Percentiles rank a stretch among this genome's conserved stretches.
Conservation (phyloP, 1,284 basidiomycete genomes). For the Mycena citricolor region DNA sequence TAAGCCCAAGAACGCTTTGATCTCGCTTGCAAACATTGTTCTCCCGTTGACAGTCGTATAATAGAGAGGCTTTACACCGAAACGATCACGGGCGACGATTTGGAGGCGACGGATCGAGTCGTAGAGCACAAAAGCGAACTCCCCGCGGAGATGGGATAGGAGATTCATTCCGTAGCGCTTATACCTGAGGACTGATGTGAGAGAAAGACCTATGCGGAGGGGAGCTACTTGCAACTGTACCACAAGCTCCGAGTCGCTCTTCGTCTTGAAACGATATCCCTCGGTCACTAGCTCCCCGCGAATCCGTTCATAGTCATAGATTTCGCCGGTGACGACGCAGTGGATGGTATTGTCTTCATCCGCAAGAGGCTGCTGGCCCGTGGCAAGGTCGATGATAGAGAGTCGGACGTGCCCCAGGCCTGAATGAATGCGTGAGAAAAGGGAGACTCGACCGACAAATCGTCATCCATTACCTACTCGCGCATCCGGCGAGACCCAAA, state of each 20-base stretch:
- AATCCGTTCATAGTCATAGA: constrained; percentile 26
- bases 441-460: not conserved
- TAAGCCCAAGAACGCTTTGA: constrained; percentile 24
- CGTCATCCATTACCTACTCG: constrained; percentile 13
- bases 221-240: constrained; percentile 19
- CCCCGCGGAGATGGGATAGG: constrained; percentile 19
- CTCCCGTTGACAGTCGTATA: not conserved
- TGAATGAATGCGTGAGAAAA: not conserved
- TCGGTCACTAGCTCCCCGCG: constrained; percentile 19
- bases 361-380: constrained; percentile 26
- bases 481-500: constrained; percentile 16
- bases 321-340: constrained; percentile 25
- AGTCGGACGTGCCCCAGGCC: constrained; percentile 25
- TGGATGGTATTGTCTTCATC: constrained; percentile 23
- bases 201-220: not conserved
- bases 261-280: constrained; percentile 24
- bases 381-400: constrained; percentile 25
- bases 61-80: constrained; percentile 1
- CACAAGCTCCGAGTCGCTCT: constrained; percentile 23
- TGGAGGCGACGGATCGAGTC: constrained; percentile 21
- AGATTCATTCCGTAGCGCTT: constrained; percentile 12
- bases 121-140: constrained; percentile 28
- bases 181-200: not conserved
- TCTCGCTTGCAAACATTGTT: constrained; percentile 12
- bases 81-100: not conserved